Percentiles rank a stretch among this genome's conserved stretches.
phyloP scores from a whole-genome alignment of 306 rosid species.

The Acacia melanoxylon region DNA sequence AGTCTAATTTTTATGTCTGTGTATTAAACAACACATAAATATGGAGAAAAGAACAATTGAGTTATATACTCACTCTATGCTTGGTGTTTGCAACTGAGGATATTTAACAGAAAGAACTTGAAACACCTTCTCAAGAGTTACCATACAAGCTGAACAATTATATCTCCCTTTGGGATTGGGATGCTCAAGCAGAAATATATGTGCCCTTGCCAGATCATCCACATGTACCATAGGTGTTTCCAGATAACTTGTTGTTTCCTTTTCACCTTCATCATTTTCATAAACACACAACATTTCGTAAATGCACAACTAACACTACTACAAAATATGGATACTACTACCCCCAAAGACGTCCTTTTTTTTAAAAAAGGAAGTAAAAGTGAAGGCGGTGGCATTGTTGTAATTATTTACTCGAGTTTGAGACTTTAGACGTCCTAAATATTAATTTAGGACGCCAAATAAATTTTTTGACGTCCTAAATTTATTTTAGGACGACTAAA shows the following conservation, averaged over 20 bases:
- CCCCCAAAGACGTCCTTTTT: too few relatives aligned
- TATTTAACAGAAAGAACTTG: background rate
- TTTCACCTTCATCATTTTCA: background rate
- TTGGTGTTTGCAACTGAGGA: background rate
- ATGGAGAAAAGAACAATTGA: background rate
- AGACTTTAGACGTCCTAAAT: too few relatives aligned
- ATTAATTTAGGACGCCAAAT: too few relatives aligned
- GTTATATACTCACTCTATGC: background rate
- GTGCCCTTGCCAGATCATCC: background rate
- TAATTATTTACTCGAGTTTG: too few relatives aligned
- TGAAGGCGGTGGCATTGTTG: too few relatives aligned
- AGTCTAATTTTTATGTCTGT: background rate
- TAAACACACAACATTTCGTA: background rate
- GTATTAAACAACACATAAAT: background rate
- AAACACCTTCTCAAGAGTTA: background rate
- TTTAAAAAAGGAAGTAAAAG: too few relatives aligned
- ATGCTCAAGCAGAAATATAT: background rate
- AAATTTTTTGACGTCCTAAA: too few relatives aligned
- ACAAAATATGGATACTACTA: too few relatives aligned
- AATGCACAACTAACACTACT: background rate
- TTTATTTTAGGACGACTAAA: too few relatives aligned
- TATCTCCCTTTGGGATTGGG: background rate
- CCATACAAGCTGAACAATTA: background rate
- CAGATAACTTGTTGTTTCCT: background rate
- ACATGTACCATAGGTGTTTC: background rate